Percentiles rank a stretch among this genome's conserved stretches.
Evolutionary conservation across 805 yeast genomes (phyloP).

Genomic region (Saturnispora dispora): DNA sequence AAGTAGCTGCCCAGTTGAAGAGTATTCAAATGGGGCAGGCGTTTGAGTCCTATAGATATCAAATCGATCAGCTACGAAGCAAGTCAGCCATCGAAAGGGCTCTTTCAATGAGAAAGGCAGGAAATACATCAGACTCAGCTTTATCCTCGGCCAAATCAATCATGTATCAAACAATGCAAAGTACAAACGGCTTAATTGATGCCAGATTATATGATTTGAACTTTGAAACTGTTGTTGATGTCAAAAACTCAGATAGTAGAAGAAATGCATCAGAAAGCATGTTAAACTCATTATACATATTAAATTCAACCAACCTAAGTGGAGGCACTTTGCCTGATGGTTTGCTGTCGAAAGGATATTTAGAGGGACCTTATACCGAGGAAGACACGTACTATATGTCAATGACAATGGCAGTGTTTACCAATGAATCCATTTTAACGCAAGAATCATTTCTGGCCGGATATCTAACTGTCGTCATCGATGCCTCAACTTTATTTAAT

Average conservation of each 20-base stretch:
- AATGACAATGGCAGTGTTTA: slow-evolving; percentile 65
- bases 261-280: slow-evolving; percentile 31
- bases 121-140: slow-evolving; percentile 48
- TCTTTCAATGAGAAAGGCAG: slow-evolving; percentile 56
- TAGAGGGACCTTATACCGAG: slow-evolving; percentile 60
- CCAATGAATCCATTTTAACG: slow-evolving; percentile 61
- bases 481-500: slow-evolving; percentile 24
- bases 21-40: slow-evolving; percentile 71
- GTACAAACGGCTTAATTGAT: slow-evolving; percentile 53
- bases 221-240: slow-evolving; percentile 37
- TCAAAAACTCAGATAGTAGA: slow-evolving; percentile 27
- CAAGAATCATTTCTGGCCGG: slow-evolving; percentile 57
- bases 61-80: slow-evolving; percentile 54
- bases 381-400: slow-evolving; percentile 49
- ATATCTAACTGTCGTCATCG: slow-evolving; percentile 53
- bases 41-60: slow-evolving; percentile 54
- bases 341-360: slow-evolving; percentile 33
- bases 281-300: slow-evolving; percentile 33
- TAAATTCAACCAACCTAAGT: slow-evolving; percentile 9
- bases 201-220: slow-evolving; percentile 62
- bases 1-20: slow-evolving; percentile 72
- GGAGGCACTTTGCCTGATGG: slow-evolving; percentile 32
- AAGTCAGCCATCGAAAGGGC: slow-evolving; percentile 54
- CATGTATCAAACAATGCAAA: slow-evolving; percentile 51
- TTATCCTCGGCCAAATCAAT: slow-evolving; percentile 39